Base-by-base conservation (phyloP, 2,329 filamentous ascomycete species). In the Colletotrichum acutatum region DNA sequence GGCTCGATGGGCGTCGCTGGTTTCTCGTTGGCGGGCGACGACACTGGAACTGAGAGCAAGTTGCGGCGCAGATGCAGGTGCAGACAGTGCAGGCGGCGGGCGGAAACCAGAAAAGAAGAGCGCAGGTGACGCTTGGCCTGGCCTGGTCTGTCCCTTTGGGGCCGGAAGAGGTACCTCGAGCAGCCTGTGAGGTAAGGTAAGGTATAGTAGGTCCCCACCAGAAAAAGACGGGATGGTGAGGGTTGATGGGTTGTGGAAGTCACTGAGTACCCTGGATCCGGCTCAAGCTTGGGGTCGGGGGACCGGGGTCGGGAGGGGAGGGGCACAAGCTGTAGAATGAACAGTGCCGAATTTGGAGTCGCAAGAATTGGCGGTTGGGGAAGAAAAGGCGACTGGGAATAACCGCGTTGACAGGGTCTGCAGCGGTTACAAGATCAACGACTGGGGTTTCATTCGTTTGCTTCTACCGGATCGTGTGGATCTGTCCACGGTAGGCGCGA, bases 361-460 rank as follows among this genome's bases (percentile, higher is more conserved):
- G 12, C 30, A 24, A 22, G 32, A 52, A 28, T 30, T 37, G 52
- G 34, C 66, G 66, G 66, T 49, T 77, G 78, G 79, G 24, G 22
- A 42, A n/a, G 32, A 42, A 78, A 78, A 79, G 79, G 65, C 63
- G 54, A 69, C 53, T 59, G 54, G 32, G 49, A 49, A 71, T 54
- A 71, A 71, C 57, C 58, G 58, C 65, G 60, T 65, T 42, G 57
- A 68, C 58, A 72, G 76, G 76, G 74, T 72, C 75, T 70, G 68
- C 78, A 82, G 82, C 82, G 82, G 82, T 80, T 83, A 83, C 42
- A 77, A 65, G 24, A 34, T 57, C 19, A 19, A 56, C 16, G 80
- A 82, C 80, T 74, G 79, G 80, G 81, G 79, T 83, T 79, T 83
- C 80, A 83, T 83, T 84, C 81, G 82, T 76, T 76, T 78, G 60